Percentiles rank a stretch among this genome's conserved stretches.
Conservation (phyloP, 163 green algal species). For the Scenedesmus sp. region DNA sequence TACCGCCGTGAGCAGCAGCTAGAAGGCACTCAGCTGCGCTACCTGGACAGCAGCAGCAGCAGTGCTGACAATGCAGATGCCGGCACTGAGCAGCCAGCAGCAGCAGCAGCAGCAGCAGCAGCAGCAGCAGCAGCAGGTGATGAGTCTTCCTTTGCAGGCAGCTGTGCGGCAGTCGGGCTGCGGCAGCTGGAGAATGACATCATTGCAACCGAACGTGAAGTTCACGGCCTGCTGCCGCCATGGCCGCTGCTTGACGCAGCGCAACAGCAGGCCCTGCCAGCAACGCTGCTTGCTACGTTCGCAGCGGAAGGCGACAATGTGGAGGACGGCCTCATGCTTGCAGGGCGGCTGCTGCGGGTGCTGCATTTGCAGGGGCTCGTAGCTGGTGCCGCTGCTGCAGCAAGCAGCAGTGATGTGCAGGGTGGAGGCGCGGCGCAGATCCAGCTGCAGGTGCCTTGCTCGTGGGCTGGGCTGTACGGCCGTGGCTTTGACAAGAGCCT, state of each 20-base stretch:
- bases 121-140: constrained; percentile 9
- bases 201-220: constrained; percentile 47
- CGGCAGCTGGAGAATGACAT: constrained; percentile 59
- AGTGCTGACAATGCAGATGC: not conserved
- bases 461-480: constrained; percentile 52
- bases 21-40: constrained; percentile 55
- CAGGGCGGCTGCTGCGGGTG: constrained; percentile 32
- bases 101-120: constrained; percentile 10
- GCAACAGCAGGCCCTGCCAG: not conserved
- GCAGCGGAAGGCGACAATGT: constrained; percentile 67
- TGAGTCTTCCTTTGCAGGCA: not conserved
- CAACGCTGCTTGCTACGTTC: constrained; percentile 60
- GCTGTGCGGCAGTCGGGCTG: not conserved
- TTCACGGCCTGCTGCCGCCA: constrained; percentile 62
- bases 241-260: constrained; percentile 60
- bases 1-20: constrained; percentile 71
- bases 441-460: constrained; percentile 44
- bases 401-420: not conserved
- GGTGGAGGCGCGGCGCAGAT: not conserved
- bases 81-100: not conserved
- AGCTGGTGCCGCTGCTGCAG: constrained; percentile 1
- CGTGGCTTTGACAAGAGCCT: not conserved
- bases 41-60: constrained; percentile 42
- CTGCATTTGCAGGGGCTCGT: constrained; percentile 43
- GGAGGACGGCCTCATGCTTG: constrained; percentile 57